Conservation (phyloP, 2,329 filamentous ascomycete genomes). For the Nemania serpens region DNA sequence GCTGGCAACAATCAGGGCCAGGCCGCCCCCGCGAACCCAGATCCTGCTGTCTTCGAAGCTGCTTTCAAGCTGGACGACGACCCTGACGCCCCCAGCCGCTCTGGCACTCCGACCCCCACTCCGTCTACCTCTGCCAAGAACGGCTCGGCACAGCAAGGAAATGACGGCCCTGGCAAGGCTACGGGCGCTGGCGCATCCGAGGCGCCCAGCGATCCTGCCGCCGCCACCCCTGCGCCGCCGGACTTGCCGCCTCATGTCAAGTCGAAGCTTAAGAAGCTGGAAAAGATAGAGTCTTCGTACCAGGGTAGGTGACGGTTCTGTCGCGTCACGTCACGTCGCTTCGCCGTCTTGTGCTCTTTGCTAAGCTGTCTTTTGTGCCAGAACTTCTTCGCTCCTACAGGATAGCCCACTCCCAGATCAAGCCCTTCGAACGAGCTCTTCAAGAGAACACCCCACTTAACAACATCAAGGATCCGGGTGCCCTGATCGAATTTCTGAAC, state of each 20-base stretch:
- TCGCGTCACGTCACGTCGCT: no score
- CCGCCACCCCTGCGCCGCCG: conserved; percentile 29
- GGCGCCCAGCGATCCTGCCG: conserved; percentile 31
- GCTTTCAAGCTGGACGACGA: conserved; percentile 90
- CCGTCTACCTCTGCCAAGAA: conserved; percentile 29
- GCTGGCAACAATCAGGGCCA: background rate
- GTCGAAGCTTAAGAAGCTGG: conserved; percentile 79
- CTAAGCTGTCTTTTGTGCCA: conserved; percentile 40
- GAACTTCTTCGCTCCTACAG: conserved; percentile 91
- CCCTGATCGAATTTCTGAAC: conserved; percentile 86
- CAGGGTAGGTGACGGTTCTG: conserved; percentile 61
- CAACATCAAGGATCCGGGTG: conserved; percentile 82
- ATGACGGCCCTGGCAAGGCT: conserved; percentile 16
- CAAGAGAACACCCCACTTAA: conserved; percentile 91
- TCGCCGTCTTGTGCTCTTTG: conserved; percentile 8
- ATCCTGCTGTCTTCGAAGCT: conserved; percentile 85
- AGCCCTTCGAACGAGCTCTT: conserved; percentile 88
- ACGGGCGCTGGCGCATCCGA: conserved; percentile 27
- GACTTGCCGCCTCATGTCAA: conserved; percentile 77
- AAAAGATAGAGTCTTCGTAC: conserved; percentile 87
- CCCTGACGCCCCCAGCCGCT: conserved; percentile 69
- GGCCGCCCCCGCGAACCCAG: conserved; percentile 68
- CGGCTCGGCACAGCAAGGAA: conserved; percentile 11
- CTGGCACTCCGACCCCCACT: conserved; percentile 59
- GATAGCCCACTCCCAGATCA: conserved; percentile 87